Base-by-base conservation (phyloP, 768 basidiomycete species). In the Inosperma sp. region DNA sequence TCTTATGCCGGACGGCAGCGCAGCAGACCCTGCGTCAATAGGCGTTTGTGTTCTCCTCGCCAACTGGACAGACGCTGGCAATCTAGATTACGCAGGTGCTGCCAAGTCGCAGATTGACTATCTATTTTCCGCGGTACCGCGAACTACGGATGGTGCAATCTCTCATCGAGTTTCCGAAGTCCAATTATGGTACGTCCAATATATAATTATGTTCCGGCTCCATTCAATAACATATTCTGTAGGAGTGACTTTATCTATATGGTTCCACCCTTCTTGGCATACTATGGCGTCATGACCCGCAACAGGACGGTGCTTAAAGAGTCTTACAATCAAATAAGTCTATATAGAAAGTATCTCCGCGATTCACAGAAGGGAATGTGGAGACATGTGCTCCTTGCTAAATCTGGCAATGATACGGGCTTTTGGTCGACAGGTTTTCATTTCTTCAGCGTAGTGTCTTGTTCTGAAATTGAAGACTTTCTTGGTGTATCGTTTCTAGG, bases 221-320 rank as follows among this genome's bases (percentile, higher is more conserved):
- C 19, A 14, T 52, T 14, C 45, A 23, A 7, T 52, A 14, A 25
- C n/a, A n/a, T n/a, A 39, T 5, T 49, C 49, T 44, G 1, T 45
- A 88, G 88, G 87, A 80, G 80, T 46, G 89, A 92, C 62, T 91
- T 76, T 46, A 76, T 87, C 10, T 91, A 84, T 63, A 91, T 91
- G 90, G 85, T 84, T 0, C 90, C 90, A 1, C 88, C 89, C 0
- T 94, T 92, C 64, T 67, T 93, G 8, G 88, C 91, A 0, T 92
- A 90, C 65, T 91, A 90, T 62, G 93, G 87, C 31, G 79, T 80
- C 35, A 51, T 68, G 6, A 80, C 80, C 0, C 56, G 64, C 19
- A 86, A 93, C 62, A 61, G 72, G 25, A 76, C 79, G 0, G 67
- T 90, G 14, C 55, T 93, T 14, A 61, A 62, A 3, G 80, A 83